Evolutionary conservation across 2,329 filamentous ascomycete species (phyloP), one percentile per base, ranked within the genome.

Genomic region (Trichophyton rubrum): DNA sequence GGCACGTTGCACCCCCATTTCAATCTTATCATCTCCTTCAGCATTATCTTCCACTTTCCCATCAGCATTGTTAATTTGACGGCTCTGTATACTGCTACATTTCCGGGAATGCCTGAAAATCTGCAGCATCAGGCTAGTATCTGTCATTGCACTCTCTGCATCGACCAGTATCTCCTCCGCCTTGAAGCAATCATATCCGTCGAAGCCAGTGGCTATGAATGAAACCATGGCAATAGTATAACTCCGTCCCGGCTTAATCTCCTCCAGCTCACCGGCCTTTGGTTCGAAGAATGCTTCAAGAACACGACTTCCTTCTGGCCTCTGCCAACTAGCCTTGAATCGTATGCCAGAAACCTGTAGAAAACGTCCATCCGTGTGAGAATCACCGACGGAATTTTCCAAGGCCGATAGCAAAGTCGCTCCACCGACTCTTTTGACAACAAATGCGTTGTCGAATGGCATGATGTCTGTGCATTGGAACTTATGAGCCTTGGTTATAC

Each of bases 101-200:
- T 20, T 22, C 8, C 7, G 17, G 8, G 33, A 38, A 33, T 56
- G 51, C 7, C 27, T 30, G 13, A 38, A 38, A 15, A 56, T 24
- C 51, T 56, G 33, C 15, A 38, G 15, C 51, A 38, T 56, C 33
- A 56, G 51, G 22, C 33, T 56, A 4, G 51, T 38, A 35, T 56
- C 51, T n/a, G 51, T 56, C 27, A 38, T 56, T 22, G 51, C 51
- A n/a, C 51, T n/a, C 51, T 56, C 51, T n/a, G 51, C 51, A 56
- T 56, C 51, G 51, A 56, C 27, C 33, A 56, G 33, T 7, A 17
- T 38, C 33, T 17, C 22, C 15, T 56, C 33, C 2, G 17, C 27
- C 51, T 38, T 56, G 51, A 56, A 56, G 22, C 13, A 56, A 7
- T 17, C 22, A n/a, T 56, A 47, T 47, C 43, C 33, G 17, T 56